Evolutionary conservation across 2,329 filamentous ascomycete species (phyloP).

Genomic region (Cercospora sp.): DNA sequence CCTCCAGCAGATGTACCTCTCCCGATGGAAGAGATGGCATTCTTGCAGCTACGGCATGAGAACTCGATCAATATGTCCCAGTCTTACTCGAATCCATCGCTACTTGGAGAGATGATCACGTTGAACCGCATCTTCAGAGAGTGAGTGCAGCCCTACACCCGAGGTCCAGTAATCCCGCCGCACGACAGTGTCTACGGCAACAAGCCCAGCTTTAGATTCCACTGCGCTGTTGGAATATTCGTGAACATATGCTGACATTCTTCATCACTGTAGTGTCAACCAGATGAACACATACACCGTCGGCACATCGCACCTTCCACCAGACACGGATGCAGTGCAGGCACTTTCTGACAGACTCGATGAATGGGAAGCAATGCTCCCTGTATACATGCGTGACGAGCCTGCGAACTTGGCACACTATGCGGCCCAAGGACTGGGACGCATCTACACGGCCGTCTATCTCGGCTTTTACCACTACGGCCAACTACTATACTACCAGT

Average conservation of each 20-base stretch:
- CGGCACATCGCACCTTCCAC: slow-evolving; percentile 5
- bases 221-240: not conserved
- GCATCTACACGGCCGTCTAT: slow-evolving; percentile 12
- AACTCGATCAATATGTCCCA: not conserved
- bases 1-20: slow-evolving; percentile 11
- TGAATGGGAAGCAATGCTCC: slow-evolving; percentile 11
- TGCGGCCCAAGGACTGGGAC: slow-evolving; percentile 9
- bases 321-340: slow-evolving; percentile 12
- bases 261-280: not conserved
- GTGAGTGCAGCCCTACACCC: not conserved
- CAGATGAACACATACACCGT: slow-evolving; percentile 12
- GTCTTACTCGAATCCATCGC: slow-evolving; percentile 3
- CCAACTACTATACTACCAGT: slow-evolving; percentile 13
- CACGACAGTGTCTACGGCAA: not conserved
- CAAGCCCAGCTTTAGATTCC: not conserved
- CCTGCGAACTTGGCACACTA: slow-evolving; percentile 14
- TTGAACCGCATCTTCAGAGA: slow-evolving; percentile 17
- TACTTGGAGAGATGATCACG: slow-evolving; percentile 12
- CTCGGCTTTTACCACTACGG: slow-evolving; percentile 15
- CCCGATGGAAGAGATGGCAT: slow-evolving; percentile 15
- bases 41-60: slow-evolving; percentile 3
- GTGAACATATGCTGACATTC: not conserved
- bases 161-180: not conserved
- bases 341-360: slow-evolving; percentile 8
- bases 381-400: slow-evolving; percentile 13